These are phyloP conservation scores for Fusarium praegraminearum DNA, from an alignment of 2,329 filamentous ascomycete species.

Conservation along the genomic window DNA sequence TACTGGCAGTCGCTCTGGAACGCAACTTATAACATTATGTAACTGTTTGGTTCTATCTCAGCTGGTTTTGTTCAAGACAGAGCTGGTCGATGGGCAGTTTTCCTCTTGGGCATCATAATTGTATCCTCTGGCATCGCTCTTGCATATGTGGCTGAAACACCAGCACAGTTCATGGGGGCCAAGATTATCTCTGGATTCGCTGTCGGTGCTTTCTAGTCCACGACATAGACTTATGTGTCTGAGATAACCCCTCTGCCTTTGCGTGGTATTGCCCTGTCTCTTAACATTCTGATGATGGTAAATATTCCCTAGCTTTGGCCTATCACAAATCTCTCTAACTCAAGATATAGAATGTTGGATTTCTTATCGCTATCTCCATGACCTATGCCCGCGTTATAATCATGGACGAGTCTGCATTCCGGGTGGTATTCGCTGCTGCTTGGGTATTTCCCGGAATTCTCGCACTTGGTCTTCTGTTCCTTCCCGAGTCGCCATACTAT, in stretches of 20 bases:
- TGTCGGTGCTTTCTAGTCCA: conserved; percentile 15
- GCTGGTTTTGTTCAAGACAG: conserved; percentile 12
- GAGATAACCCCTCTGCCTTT: conserved; percentile 5
- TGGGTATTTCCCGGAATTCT: conserved; percentile 21
- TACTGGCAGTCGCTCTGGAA: conserved; percentile 24
- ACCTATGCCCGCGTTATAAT: background rate
- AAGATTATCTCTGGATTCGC: conserved; percentile 25
- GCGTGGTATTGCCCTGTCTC: conserved; percentile 7
- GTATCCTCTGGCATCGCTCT: conserved; percentile 7
- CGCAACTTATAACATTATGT: conserved; percentile 18
- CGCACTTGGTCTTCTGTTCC: conserved; percentile 21
- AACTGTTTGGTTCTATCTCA: conserved; percentile 5
- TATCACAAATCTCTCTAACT: background rate
- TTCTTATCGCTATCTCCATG: conserved; percentile 2
- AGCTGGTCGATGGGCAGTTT: background rate
- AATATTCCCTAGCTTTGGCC: no score
- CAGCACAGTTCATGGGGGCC: conserved; percentile 23
- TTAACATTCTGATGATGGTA: conserved; percentile 17
- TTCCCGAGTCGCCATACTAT: conserved; percentile 25
- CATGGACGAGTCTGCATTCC: conserved; percentile 17
- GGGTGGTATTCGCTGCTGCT: conserved; percentile 11
- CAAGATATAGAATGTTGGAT: background rate
- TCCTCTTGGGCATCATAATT: conserved; percentile 3
- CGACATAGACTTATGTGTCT: conserved; percentile 23
- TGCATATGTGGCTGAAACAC: conserved; percentile 10